Evolutionary conservation across 1,284 basidiomycete species (phyloP).

Genomic region (Ustilago curta): DNA sequence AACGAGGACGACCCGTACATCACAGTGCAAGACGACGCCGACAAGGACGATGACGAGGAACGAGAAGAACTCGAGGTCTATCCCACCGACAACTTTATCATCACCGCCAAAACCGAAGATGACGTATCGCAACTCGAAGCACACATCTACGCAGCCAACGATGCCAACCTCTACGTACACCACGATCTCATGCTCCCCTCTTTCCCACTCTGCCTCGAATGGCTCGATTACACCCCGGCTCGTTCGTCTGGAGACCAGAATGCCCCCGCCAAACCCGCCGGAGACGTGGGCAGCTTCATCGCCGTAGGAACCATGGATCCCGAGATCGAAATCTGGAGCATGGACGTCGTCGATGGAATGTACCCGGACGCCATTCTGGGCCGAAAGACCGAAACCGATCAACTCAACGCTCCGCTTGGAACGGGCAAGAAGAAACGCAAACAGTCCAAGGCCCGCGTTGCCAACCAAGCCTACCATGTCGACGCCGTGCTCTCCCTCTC

Average conservation of each 20-base stretch:
- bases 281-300: slow-evolving; percentile 84
- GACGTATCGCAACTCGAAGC: slow-evolving; percentile 92
- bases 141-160: slow-evolving; percentile 62
- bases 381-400: slow-evolving; percentile 73
- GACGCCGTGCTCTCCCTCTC: slow-evolving; percentile 91
- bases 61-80: slow-evolving; percentile 89
- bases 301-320: slow-evolving; percentile 98
- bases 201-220: slow-evolving; percentile 98
- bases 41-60: slow-evolving; percentile 80
- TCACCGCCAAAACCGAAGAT: slow-evolving; percentile 94
- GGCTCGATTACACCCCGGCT: slow-evolving; percentile 91
- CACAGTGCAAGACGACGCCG: slow-evolving; percentile 81
- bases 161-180: slow-evolving; percentile 87
- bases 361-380: slow-evolving; percentile 94
- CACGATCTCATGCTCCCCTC: slow-evolving; percentile 98
- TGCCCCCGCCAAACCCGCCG: slow-evolving; percentile 53
- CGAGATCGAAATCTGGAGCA: slow-evolving; percentile 98
- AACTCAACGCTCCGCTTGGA: slow-evolving; percentile 56
- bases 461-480: slow-evolving; percentile 82
- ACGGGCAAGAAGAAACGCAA: slow-evolving; percentile 77
- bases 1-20: slow-evolving; percentile 97
- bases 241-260: slow-evolving; percentile 43
- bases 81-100: slow-evolving; percentile 90
- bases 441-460: slow-evolving; percentile 79
- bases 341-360: slow-evolving; percentile 92